These are phyloP conservation scores for Cordyceps cateniannulata DNA, from an alignment of 2,329 filamentous ascomycete species.

Conservation along the genomic window DNA sequence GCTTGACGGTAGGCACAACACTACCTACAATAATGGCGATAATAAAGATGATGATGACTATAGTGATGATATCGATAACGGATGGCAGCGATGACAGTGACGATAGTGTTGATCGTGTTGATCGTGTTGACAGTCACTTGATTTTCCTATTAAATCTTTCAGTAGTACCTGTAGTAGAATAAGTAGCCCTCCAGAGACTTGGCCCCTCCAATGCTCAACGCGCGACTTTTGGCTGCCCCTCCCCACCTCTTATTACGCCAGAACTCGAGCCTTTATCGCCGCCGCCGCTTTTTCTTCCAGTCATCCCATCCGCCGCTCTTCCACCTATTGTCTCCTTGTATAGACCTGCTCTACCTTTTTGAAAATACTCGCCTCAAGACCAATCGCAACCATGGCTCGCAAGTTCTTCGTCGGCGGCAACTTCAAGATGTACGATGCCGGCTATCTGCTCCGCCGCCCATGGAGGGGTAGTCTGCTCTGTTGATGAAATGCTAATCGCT, in stretches of 20 bases:
- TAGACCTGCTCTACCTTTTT: not conserved
- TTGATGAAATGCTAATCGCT: not conserved
- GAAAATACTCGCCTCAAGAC: conserved; percentile 5
- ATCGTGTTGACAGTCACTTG: no score
- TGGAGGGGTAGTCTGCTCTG: conserved; percentile 6
- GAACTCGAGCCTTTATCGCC: not conserved
- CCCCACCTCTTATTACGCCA: not conserved
- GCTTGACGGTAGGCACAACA: no score
- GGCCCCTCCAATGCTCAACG: not conserved
- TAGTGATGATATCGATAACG: no score
- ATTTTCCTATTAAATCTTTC: no score
- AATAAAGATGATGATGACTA: no score
- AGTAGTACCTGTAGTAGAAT: no score
- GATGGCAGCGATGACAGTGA: no score
- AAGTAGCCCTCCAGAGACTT: no score
- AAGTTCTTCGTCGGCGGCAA: conserved; percentile 98
- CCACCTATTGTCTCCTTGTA: not conserved
- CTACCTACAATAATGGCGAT: no score
- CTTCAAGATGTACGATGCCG: conserved; percentile 84
- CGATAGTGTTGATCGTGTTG: no score
- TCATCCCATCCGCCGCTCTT: not conserved
- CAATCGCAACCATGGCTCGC: conserved; percentile 69
- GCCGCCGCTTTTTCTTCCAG: not conserved
- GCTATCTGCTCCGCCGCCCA: not conserved
- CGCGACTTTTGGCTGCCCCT: conserved; percentile 10